Evolutionary conservation across 108 stramenopile species (phyloP), one percentile per base, ranked within the genome.

Genomic region (Stephanodiscus triporus): DNA sequence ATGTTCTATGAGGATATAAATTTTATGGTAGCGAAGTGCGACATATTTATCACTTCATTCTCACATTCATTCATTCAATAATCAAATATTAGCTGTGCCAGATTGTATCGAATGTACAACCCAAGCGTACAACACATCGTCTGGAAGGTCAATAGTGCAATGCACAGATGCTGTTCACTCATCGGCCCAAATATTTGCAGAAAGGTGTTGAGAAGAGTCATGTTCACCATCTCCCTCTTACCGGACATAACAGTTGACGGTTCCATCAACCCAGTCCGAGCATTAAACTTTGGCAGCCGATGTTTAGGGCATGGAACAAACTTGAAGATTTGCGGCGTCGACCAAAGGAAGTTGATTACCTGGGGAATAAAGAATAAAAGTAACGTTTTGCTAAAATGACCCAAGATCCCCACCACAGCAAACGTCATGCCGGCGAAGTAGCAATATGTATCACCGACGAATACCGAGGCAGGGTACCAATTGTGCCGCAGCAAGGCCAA

Each of bases 391-490:
- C 88, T 90, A 80, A 98, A 99, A 82, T 99, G 98, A 11, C 99
- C 94, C 69, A 95, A 79, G 38, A 96, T 96, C 0, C 96, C 98
- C 27, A 96, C 96, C 22, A 96, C 95, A 1, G 96, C 97, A 84
- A 99, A 96, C 0, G 97, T 97, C 97, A 99, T 98, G 1, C 99
- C 99, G 20, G 98, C 97, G 78, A 97, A 98, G 83, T 99, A 99
- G 73, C 97, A 98, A 75, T 86, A 99, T 29, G 98, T 98, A 79
- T 99, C 99, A 2, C 99, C 99, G 24, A 99, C 99, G 76, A 99
- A 99, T 1, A 96, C 92, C 13, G 57, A 70, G 13, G 99, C 92
- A 4, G 99, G 99, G 61, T 89, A 99, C 97, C 97, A 97, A 82
- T 99, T 99, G 72, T 90, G 88, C 32, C 84, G 63, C 53, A 98